A percentile compares a stretch with the other conserved stretches of the same genome.
Evolutionary conservation across 2,329 filamentous ascomycete genomes (phyloP).

Genomic region (Arthrobotrys megalospora): DNA sequence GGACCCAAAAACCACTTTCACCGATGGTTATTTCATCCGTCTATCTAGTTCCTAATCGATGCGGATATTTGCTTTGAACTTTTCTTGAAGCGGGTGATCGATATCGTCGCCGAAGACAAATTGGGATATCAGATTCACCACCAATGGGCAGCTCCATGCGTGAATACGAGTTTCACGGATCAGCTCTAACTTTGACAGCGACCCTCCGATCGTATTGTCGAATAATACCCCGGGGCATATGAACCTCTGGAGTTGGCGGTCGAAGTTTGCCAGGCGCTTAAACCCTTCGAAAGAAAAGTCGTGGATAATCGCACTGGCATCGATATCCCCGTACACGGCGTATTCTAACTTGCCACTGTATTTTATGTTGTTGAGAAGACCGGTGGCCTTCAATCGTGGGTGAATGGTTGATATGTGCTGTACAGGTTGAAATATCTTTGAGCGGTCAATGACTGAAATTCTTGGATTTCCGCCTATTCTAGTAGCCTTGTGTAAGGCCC

Average conservation of each 20-base stretch:
- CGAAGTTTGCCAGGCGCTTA: background rate
- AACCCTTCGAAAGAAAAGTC: slow-evolving; percentile 20
- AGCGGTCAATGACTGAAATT: slow-evolving; percentile 17
- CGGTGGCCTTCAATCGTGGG: background rate
- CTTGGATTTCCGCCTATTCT: background rate
- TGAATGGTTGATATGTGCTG: background rate
- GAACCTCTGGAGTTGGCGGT: background rate
- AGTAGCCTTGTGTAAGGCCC: slow-evolving; percentile 28
- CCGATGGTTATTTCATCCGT: background rate
- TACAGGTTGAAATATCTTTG: background rate
- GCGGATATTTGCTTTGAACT: background rate
- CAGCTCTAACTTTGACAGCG: background rate
- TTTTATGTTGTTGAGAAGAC: background rate
- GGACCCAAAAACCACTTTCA: too few relatives aligned
- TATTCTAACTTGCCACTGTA: slow-evolving; percentile 40
- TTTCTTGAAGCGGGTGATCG: background rate
- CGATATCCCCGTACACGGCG: slow-evolving; percentile 6
- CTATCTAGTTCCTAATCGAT: slow-evolving; percentile 1
- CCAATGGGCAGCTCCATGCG: background rate
- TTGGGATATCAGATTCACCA: background rate
- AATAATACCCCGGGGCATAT: slow-evolving; percentile 8
- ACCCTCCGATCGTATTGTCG: background rate
- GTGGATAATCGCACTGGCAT: slow-evolving; percentile 3
- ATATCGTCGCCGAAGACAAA: background rate
- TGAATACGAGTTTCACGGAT: background rate